Conservation (phyloP, 805 yeast genomes). For the Ogataea parapolymorpha region DNA sequence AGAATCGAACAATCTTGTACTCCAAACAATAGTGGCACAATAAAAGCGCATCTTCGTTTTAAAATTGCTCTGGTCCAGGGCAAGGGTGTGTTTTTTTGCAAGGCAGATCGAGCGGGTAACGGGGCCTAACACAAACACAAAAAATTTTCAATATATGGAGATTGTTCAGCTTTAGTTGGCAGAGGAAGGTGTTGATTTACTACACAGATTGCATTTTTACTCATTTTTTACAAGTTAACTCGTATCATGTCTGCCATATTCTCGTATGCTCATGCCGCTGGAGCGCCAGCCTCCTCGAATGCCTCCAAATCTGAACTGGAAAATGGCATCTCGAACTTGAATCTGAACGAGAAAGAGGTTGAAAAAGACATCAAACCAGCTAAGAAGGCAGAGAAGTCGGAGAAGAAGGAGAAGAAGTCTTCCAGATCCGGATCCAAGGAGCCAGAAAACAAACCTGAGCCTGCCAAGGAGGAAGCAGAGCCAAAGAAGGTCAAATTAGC, state of each 20-base stretch:
- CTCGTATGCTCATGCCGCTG: slow-evolving; percentile 35
- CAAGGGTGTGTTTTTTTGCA: background rate
- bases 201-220: slow-evolving; percentile 5
- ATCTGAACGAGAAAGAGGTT: slow-evolving; percentile 8
- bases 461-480: slow-evolving; percentile 22
- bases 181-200: slow-evolving; percentile 12
- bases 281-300: slow-evolving; percentile 20
- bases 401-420: slow-evolving; percentile 10
- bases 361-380: slow-evolving; percentile 4
- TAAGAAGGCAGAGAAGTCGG: slow-evolving; percentile 8
- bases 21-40: slow-evolving; percentile 1
- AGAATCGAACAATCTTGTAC: background rate
- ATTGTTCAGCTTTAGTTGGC: slow-evolving; percentile 11
- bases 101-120: slow-evolving; percentile 7
- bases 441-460: slow-evolving; percentile 9
- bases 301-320: slow-evolving; percentile 8
- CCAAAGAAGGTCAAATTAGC: slow-evolving; percentile 39
- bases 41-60: background rate
- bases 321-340: slow-evolving; percentile 12
- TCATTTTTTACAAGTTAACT: background rate
- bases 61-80: background rate
- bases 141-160: slow-evolving; percentile 12
- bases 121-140: slow-evolving; percentile 5
- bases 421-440: slow-evolving; percentile 7
- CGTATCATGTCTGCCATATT: slow-evolving; percentile 25